Conservation (phyloP, 2,329 filamentous ascomycete species). For the Seiridium cupressi region DNA sequence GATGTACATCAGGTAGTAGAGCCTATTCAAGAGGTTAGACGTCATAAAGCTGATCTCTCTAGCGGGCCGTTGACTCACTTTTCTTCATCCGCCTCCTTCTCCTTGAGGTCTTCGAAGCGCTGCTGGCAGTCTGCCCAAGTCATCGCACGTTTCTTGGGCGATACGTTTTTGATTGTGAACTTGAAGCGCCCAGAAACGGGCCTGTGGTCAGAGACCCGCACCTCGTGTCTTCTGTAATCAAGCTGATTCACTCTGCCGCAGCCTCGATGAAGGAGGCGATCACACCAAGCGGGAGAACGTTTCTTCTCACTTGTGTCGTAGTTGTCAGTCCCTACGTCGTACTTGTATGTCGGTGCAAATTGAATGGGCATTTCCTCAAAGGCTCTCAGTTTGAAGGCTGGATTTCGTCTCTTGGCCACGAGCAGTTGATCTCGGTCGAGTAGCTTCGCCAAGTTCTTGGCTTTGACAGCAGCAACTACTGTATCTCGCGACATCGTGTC, state of each 20-base stretch:
- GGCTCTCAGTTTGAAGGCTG: constrained; percentile 80
- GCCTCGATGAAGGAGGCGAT: constrained; percentile 84
- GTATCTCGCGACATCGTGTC: constrained; percentile 95
- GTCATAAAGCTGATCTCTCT: not conserved
- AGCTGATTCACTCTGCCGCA: constrained; percentile 79
- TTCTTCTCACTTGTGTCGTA: constrained; percentile 97
- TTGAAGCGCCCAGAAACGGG: constrained; percentile 86
- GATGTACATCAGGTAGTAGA: constrained; percentile 48
- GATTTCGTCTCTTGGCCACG: constrained; percentile 83
- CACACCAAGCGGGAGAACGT: constrained; percentile 93
- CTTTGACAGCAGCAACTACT: constrained; percentile 80
- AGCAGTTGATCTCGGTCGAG: constrained; percentile 92
- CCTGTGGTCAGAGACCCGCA: constrained; percentile 86
- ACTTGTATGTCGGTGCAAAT: constrained; percentile 97
- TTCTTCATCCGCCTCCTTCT: constrained; percentile 66
- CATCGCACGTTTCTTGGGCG: constrained; percentile 60
- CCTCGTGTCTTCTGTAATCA: constrained; percentile 86
- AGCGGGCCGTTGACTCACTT: constrained; percentile 60
- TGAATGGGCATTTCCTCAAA: constrained; percentile 90
- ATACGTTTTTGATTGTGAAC: constrained; percentile 80
- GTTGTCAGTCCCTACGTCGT: constrained; percentile 90
- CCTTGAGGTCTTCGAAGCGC: constrained; percentile 70
- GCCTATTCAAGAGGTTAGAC: constrained; percentile 27
- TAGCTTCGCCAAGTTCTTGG: constrained; percentile 78
- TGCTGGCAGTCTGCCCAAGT: constrained; percentile 74